Evolutionary conservation across 768 basidiomycete genomes (phyloP).

Genomic region (Ramaria sp.): DNA sequence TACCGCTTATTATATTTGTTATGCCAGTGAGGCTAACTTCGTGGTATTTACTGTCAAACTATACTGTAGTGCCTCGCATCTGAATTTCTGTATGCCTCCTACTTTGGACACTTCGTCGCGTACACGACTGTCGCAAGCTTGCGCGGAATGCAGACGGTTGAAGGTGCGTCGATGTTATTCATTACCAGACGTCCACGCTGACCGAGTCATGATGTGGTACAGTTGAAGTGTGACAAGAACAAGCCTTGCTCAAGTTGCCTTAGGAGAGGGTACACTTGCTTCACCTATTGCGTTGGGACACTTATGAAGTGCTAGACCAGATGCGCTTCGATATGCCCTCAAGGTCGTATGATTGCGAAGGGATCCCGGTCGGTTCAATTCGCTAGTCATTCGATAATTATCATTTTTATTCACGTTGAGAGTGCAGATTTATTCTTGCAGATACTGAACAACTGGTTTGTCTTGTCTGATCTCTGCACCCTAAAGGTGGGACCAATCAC

Average conservation of each 20-base stretch:
- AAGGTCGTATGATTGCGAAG: conserved; percentile 2
- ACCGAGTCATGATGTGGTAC: neutral
- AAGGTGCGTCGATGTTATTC: neutral
- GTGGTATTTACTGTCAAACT: no score
- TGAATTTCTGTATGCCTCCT: no score
- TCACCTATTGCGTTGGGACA: neutral
- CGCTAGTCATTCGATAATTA: neutral
- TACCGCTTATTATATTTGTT: no score
- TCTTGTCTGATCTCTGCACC: neutral
- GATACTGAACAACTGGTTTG: conserved; percentile 11
- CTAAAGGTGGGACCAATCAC: neutral
- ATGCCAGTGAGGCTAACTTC: no score
- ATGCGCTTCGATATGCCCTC: no score
- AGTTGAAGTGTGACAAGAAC: no score
- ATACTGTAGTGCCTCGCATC: no score
- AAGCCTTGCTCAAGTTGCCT: no score
- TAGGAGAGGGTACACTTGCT: no score
- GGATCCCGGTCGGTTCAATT: neutral
- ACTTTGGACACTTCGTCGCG: neutral
- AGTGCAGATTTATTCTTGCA: no score
- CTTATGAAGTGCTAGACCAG: neutral
- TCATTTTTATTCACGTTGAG: neutral
- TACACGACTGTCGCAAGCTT: neutral
- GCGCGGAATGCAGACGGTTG: conserved; percentile 3
- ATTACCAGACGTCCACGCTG: neutral